Base-by-base conservation (phyloP, 163 green algal species). In the Trebouxia gelatinosa region DNA sequence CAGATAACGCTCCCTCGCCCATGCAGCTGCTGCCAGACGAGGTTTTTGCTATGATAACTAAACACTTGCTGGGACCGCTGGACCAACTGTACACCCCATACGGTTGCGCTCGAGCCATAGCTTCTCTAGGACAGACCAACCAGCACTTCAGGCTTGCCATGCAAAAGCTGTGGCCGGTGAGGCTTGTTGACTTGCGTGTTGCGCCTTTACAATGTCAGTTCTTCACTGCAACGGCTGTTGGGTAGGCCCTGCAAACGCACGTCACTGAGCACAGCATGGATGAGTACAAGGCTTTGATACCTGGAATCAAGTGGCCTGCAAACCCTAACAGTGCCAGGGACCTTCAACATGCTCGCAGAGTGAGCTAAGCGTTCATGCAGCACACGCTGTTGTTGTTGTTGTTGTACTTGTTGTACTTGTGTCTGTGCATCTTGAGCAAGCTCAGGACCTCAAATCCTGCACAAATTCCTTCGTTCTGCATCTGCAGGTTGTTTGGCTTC, bases 71-170 rank as follows among this genome's bases (percentile, higher is more conserved):
- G 59, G 31, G 2, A 43, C 59, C 31, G 4, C 6, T 70, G 32
- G 59, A 70, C 31, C 11, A 46, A 16, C 28, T 70, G 59, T 46
- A 70, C 32, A n/a, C 6, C 6, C 59, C 31, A 6, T 46, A 48
- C 32, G 59, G 59, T 13, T 48, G 59, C 59, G 31, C 43, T 54
- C 59, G 59, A 5, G 59, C 59, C 5, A 46, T 70, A 43, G 59
- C 59, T 9, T 70, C 59, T 46, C n/a, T 70, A 11, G 59, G 59
- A 6, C 29, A 46, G 13, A 70, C 59, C 3, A 46, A 46, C 59
- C 59, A 70, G 11, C 59, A 70, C 32, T 70, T 70, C 32, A 31
- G 59, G 40, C 6, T 43, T 70, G 59, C n/a, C 32, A 70, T 70
- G 32, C 59, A 70, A 16, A 31, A 32, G 28, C 31, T 70, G 2